These are phyloP conservation scores for Boletus holoroseus DNA, from an alignment of 1,284 basidiomycete species.

Conservation along the genomic window DNA sequence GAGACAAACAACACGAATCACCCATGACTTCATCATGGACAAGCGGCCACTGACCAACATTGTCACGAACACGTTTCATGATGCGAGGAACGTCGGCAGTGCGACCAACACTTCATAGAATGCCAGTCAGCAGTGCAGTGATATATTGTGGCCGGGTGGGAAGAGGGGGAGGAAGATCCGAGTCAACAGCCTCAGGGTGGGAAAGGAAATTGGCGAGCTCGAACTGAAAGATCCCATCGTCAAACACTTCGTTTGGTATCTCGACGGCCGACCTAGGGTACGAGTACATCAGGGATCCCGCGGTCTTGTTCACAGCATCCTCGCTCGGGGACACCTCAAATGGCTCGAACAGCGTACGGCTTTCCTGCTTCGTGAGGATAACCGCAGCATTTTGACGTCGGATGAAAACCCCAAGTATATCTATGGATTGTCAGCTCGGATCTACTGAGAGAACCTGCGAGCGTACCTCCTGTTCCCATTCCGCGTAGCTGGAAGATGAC, in stretches of 20 bases:
- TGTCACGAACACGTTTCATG: slow-evolving; percentile 30
- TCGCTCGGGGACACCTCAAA: slow-evolving; percentile 31
- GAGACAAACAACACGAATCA: slow-evolving; percentile 33
- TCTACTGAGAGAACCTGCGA: not conserved
- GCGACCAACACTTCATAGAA: slow-evolving; percentile 27
- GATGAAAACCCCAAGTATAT: slow-evolving; percentile 22
- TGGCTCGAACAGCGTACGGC: slow-evolving; percentile 30
- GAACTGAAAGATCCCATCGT: slow-evolving; percentile 14
- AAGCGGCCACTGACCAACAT: not conserved
- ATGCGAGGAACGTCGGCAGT: slow-evolving; percentile 10
- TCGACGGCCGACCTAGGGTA: slow-evolving; percentile 34
- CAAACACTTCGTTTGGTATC: slow-evolving; percentile 15
- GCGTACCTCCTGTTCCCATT: slow-evolving; percentile 16
- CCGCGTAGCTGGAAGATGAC: slow-evolving; percentile 8
- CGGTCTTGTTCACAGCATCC: slow-evolving; percentile 13
- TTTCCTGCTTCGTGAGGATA: slow-evolving; percentile 26
- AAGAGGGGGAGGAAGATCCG: not conserved
- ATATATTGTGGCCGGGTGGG: slow-evolving; percentile 27
- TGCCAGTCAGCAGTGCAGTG: slow-evolving; percentile 34
- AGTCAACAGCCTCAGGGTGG: not conserved
- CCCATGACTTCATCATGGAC: too few species aligned
- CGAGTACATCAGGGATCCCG: slow-evolving; percentile 26
- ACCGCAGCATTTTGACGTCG: slow-evolving; percentile 34
- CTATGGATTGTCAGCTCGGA: slow-evolving; percentile 9
- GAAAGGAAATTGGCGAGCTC: slow-evolving; percentile 14